These are phyloP conservation scores for Hypoxylon sp. DNA, from an alignment of 2,329 filamentous ascomycete genomes.

Conservation along the genomic window DNA sequence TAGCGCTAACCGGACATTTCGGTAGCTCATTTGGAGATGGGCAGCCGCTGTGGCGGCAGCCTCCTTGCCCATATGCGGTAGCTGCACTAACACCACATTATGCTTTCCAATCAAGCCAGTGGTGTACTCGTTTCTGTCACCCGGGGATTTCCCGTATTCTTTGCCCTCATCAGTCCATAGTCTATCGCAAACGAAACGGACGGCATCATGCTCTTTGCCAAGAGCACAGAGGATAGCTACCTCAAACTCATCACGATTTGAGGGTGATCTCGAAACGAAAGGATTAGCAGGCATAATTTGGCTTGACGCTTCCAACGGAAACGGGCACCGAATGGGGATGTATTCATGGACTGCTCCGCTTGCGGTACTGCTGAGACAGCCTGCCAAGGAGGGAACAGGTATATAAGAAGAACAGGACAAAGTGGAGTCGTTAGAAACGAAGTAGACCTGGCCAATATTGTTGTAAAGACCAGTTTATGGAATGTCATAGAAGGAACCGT, in stretches of 20 bases:
- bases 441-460: too few species aligned
- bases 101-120: slow-evolving; percentile 49
- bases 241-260: slow-evolving; percentile 44
- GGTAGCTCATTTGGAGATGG: slow-evolving; percentile 35
- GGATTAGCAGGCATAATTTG: too few species aligned
- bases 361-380: too few species aligned
- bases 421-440: too few species aligned
- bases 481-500: too few species aligned
- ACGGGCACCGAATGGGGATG: too few species aligned
- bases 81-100: slow-evolving; percentile 51
- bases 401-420: too few species aligned
- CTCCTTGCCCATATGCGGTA: slow-evolving; percentile 51
- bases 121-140: slow-evolving; percentile 52
- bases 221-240: slow-evolving; percentile 55
- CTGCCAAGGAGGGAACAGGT: too few species aligned
- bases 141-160: slow-evolving; percentile 43
- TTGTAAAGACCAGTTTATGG: too few species aligned
- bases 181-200: slow-evolving; percentile 46
- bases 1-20: slow-evolving; percentile 38
- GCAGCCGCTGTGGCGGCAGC: slow-evolving; percentile 42
- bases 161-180: slow-evolving; percentile 46
- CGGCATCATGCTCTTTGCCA: slow-evolving; percentile 48
- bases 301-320: too few species aligned
- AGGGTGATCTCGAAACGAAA: slow-evolving; percentile 14
- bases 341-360: too few species aligned